Base-by-base conservation (phyloP, 257 asterid species). In the Ophiorrhiza pumila region DNA sequence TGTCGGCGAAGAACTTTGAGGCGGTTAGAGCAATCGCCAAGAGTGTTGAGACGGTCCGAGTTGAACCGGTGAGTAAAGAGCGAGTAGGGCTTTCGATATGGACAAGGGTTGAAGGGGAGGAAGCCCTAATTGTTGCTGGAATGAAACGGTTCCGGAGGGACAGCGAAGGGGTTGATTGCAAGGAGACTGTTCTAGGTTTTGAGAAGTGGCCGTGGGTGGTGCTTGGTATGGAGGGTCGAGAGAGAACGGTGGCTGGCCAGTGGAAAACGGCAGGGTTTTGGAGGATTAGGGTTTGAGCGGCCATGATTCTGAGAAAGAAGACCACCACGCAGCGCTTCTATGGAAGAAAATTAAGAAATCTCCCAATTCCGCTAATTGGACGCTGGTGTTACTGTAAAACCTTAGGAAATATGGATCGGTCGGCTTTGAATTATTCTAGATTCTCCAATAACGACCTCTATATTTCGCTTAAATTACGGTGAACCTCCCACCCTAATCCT, bases 11-110 rank as follows among this genome's bases (percentile, higher is more conserved):
- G 4, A 82, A 29, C 58, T 81, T 91, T 5, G 96, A 80, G 65
- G 86, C 82, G 72, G 89, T 61, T 14, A 90, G 53, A 69, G 88
- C 71, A 34, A 86, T 15, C 10, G 91, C 92, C 31, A 78, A 56
- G 43, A 87, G 85, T 8, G 96, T 91, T 14, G 97, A 82, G 59
- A 90, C 42, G 23, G 96, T 85, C 55, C 97, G 91, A 11, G 97
- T 94, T 25, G 96, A 85, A 12, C 92, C 96, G 70, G 90, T 74
- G 65, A 89, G 93, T 20, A 79, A 45, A 55, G 85, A 77, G 22
- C 41, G 78, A 29, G 63, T 7, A 1, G 85, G 72, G 34, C 31
- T 50, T 61, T 22, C 64, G 68, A 18, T 14, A 3, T 12, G 32
- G 78, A 70, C 9, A 62, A 68, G 7, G 25, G 77, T 58, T 14